Conservation (phyloP, 805 yeast species). For the Suhomyces prunicola region DNA sequence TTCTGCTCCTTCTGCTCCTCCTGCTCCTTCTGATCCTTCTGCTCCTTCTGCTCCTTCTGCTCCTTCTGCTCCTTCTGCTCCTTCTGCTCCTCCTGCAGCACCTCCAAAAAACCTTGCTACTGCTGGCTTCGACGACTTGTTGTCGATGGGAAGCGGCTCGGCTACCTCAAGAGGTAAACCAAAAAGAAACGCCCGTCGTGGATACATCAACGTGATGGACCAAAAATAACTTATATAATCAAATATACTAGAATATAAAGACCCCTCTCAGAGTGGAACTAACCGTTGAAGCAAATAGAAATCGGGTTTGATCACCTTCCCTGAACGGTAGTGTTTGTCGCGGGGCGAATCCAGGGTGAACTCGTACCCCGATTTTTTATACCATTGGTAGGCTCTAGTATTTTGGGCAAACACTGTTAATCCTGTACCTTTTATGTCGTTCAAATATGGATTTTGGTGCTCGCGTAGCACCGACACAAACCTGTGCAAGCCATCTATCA, state of each 20-base stretch:
- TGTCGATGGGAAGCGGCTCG: constrained; percentile 29
- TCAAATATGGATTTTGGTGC: background rate
- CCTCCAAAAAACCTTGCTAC: constrained; percentile 27
- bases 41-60: constrained; percentile 9
- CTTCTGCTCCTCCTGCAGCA: constrained; percentile 5
- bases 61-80: constrained; percentile 2
- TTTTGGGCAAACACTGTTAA: constrained; percentile 54
- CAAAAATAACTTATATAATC: constrained; percentile 1
- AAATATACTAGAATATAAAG: too few species aligned
- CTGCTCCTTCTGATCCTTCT: constrained; percentile 4
- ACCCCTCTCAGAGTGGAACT: background rate
- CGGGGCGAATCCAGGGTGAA: constrained; percentile 42
- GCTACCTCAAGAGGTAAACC: constrained; percentile 18
- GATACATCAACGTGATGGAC: constrained; percentile 65
- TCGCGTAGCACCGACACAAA: constrained; percentile 15
- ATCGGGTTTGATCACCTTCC: constrained; percentile 40
- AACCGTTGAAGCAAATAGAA: constrained; percentile 31
- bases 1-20: constrained; percentile 6
- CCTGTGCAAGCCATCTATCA: constrained; percentile 37
- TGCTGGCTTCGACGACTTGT: constrained; percentile 41
- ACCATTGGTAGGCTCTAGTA: constrained; percentile 41
- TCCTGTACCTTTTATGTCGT: constrained; percentile 26
- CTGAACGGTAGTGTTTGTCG: constrained; percentile 40
- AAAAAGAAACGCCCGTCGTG: constrained; percentile 33
- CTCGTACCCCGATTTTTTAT: constrained; percentile 37